Percentiles rank a stretch among this genome's conserved stretches.
These are phyloP conservation scores for Arthonia radiata DNA, from an alignment of 495 filamentous ascomycete species.

Conservation along the genomic window DNA sequence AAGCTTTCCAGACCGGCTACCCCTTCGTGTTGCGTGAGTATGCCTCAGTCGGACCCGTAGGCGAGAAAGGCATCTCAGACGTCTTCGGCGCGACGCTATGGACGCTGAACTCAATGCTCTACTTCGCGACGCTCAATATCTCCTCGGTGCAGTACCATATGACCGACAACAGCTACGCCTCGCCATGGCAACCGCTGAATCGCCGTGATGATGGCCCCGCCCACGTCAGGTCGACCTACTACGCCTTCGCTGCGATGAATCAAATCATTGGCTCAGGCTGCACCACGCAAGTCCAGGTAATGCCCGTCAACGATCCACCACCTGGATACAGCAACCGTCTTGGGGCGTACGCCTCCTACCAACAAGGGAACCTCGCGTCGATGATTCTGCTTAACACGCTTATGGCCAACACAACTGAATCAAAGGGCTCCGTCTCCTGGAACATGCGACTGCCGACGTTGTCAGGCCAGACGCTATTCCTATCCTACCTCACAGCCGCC, in stretches of 20 bases:
- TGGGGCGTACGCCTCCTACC: constrained; percentile 11
- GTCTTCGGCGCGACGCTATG: constrained; percentile 9
- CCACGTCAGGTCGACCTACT: constrained; percentile 14
- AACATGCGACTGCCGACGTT: constrained; percentile 7
- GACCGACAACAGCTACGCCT: constrained; percentile 14
- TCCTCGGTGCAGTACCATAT: constrained; percentile 15
- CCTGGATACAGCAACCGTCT: constrained; percentile 8
- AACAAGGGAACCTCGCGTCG: constrained; percentile 7
- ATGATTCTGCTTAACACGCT: constrained; percentile 13
- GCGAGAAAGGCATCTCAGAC: constrained; percentile 7
- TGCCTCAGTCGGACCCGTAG: constrained; percentile 13
- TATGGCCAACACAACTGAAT: constrained; percentile 8
- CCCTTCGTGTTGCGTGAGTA: constrained; percentile 14
- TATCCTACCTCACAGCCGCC: constrained; percentile 12
- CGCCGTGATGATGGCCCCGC: too few relatives aligned
- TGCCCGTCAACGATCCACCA: constrained; percentile 2
- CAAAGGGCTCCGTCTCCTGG: constrained; percentile 6
- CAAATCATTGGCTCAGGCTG: constrained; percentile 12
- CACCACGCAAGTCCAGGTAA: constrained; percentile 9
- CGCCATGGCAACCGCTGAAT: constrained; percentile 15
- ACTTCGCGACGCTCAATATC: constrained; percentile 12
- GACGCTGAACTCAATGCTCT: constrained; percentile 10
- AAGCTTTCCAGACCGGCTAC: constrained; percentile 8
- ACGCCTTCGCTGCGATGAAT: constrained; percentile 15
- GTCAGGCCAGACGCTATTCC: constrained; percentile 7